These are phyloP conservation scores for Ormosia semicastrata DNA, from an alignment of 306 rosid species.

Conservation along the genomic window DNA sequence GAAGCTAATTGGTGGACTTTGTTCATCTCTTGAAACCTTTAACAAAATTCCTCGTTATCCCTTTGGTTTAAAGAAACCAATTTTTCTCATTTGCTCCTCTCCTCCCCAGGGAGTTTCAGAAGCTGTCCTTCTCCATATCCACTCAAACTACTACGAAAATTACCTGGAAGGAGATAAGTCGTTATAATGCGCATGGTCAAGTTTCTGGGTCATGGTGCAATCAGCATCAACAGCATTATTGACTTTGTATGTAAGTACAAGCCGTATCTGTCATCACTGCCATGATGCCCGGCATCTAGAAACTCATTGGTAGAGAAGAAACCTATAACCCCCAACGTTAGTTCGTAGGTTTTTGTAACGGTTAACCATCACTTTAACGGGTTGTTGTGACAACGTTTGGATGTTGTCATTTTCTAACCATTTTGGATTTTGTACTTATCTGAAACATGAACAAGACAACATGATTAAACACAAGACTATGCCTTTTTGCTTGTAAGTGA, in stretches of 20 bases:
- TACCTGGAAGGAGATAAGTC: conserved; percentile 72
- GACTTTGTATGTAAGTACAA: conserved; percentile 23
- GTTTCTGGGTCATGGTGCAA: conserved; percentile 33
- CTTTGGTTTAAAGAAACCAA: conserved; percentile 59
- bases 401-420: conserved; percentile 39
- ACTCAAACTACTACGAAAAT: conserved; percentile 71
- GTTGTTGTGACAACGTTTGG: conserved; percentile 39
- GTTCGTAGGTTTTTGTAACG: conserved; percentile 41
- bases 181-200: conserved; percentile 53
- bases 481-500: conserved; percentile 25
- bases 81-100: background rate
- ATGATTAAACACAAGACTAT: conserved; percentile 61
- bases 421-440: conserved; percentile 20
- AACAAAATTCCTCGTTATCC: conserved; percentile 37
- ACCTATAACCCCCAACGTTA: background rate
- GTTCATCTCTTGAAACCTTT: background rate
- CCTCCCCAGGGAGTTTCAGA: background rate
- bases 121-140: conserved; percentile 70
- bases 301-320: background rate
- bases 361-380: conserved; percentile 71
- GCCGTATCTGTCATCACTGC: conserved; percentile 12
- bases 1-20: conserved; percentile 7
- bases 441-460: conserved; percentile 35
- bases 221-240: conserved; percentile 22
- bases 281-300: background rate